Percentiles rank a stretch among this genome's conserved stretches.
Evolutionary conservation across 2,329 filamentous ascomycete species (phyloP).

Genomic region (Calycina herbarum): DNA sequence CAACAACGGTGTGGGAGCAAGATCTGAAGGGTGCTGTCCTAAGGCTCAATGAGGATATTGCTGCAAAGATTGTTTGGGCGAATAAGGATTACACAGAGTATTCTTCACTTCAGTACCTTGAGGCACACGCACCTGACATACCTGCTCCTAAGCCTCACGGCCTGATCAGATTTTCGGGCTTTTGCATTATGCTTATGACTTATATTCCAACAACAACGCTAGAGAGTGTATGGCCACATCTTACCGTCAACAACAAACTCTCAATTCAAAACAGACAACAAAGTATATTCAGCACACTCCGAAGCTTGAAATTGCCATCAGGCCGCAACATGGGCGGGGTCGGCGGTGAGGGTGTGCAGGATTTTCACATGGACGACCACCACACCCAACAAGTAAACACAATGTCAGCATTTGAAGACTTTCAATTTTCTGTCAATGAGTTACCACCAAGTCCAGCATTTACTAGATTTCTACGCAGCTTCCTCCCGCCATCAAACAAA

Average conservation of each 20-base stretch:
- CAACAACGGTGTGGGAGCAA: conserved; percentile 19
- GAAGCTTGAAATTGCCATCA: conserved; percentile 9
- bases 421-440: conserved; percentile 21
- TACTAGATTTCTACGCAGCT: conserved; percentile 19
- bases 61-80: conserved; percentile 17
- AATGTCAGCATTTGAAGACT: conserved; percentile 21
- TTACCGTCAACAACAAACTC: conserved; percentile 17
- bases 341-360: conserved; percentile 17
- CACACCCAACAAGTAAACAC: conserved; percentile 10
- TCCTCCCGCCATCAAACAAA: conserved; percentile 12
- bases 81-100: conserved; percentile 21
- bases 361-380: conserved; percentile 14
- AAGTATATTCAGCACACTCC: conserved; percentile 16
- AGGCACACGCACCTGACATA: conserved; percentile 16
- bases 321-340: conserved; percentile 13
- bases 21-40: conserved; percentile 16
- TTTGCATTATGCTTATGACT: conserved; percentile 19
- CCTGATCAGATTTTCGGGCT: conserved; percentile 17
- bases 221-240: conserved; percentile 16
- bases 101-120: conserved; percentile 19
- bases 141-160: conserved; percentile 21
- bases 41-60: conserved; percentile 17
- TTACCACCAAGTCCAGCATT: conserved; percentile 9
- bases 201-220: conserved; percentile 18
- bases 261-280: conserved; percentile 15